A percentile compares a stretch with the other conserved stretches of the same genome.
phyloP scores from a whole-genome alignment of 345 rosid genomes.

The Noccaea bulbosa region DNA sequence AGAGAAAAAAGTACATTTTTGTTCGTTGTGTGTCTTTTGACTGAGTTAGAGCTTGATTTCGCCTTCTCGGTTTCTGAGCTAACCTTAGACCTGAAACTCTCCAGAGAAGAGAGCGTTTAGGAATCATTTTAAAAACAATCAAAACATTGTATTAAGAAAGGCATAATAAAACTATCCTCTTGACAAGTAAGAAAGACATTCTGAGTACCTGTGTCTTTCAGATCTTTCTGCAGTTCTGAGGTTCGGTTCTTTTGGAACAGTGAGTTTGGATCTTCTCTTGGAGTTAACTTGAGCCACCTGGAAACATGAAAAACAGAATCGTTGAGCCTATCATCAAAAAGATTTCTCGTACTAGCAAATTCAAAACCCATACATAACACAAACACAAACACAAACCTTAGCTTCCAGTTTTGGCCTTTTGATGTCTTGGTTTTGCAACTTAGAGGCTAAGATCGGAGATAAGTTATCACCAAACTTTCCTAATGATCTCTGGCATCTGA shows the following conservation, averaged over 20 bases:
- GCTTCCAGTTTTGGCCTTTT: slow-evolving; percentile 75
- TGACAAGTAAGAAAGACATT: neutral
- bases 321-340: neutral
- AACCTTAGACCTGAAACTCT: slow-evolving; percentile 40
- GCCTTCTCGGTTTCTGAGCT: slow-evolving; percentile 19
- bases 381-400: slow-evolving; percentile 30
- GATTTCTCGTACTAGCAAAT: neutral
- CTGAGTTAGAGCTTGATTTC: slow-evolving; percentile 15
- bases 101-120: neutral
- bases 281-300: slow-evolving; percentile 30
- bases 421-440: slow-evolving; percentile 48
- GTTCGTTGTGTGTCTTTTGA: slow-evolving; percentile 21
- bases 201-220: slow-evolving; percentile 33
- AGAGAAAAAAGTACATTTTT: slow-evolving; percentile 23
- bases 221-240: slow-evolving; percentile 45
- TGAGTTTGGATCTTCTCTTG: slow-evolving; percentile 37
- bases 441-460: slow-evolving; percentile 46
- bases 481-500: slow-evolving; percentile 52
- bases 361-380: slow-evolving; percentile 17
- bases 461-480: slow-evolving; percentile 46
- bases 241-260: slow-evolving; percentile 44
- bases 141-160: slow-evolving; percentile 7
- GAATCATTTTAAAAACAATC: neutral
- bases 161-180: neutral
- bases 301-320: neutral